Evolutionary conservation across 2,329 filamentous ascomycete genomes (phyloP), one percentile per base, ranked within the genome.

Genomic region (Xylaria sp.): DNA sequence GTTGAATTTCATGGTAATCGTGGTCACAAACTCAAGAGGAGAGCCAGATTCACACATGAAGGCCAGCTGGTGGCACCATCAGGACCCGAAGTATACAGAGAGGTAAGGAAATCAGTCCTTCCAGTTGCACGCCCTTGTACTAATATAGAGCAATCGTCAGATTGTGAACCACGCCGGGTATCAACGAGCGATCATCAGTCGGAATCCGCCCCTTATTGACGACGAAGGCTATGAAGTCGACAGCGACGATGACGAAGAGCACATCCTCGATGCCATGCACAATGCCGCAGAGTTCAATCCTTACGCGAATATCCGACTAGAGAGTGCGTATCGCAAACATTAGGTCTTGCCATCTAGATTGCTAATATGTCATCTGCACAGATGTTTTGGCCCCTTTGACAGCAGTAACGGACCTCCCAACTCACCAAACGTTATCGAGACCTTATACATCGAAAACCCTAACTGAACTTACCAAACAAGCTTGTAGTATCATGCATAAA

Each of bases 201-300:
- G 88, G 73, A 95, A 94, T 74, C 91, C 91, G 5, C 87, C 88
- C 12, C 84, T 92, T 56, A 84, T 92, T 73, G 92, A 95, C 80
- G 89, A 93, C 55, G 92, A 95, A 74, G 92, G 92, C 71, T 94
- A 92, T 77, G 89, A 93, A 71, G 83, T 94, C 65, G 90, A 93
- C 51, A 91, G 89, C 77, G 89, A 91, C 70, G 91, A 93, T 68
- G 90, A 92, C 66, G 88, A 90, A 69, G 88, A 90, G 51, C 86
- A 85, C 66, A 79, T 89, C 25, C 86, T 86, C 71, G 88, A 90
- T 58, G 90, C 89, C 51, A 82, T 88, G 58, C 84, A 88, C 55
- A 82, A 87, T 3, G 89, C 89, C n/a, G 86, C 89, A 44, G 90
- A 92, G 72, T 86, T 91, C 60, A 90, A 96, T 74, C 92, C 92